A percentile compares a stretch with the other conserved stretches of the same genome.
Evolutionary conservation across 169 alveolate genomes (phyloP).

Genomic region (Plasmodium yoelii): DNA sequence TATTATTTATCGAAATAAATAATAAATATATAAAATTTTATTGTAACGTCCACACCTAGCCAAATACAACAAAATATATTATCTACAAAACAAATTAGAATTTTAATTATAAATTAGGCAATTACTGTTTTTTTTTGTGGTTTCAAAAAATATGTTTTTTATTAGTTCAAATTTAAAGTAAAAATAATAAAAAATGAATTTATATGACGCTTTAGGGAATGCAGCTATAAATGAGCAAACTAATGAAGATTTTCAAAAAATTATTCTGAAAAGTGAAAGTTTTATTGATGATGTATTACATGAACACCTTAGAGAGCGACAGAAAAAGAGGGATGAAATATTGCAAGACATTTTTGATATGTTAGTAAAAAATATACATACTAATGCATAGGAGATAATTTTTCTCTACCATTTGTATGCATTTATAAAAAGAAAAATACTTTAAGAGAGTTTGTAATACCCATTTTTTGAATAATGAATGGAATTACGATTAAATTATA

Average conservation of each 20-base stretch:
- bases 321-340: slow-evolving; percentile 73
- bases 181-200: slow-evolving; percentile 34
- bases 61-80: too few relatives aligned
- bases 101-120: too few relatives aligned
- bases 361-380: slow-evolving; percentile 16
- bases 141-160: too few relatives aligned
- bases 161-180: background rate
- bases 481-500: background rate
- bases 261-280: slow-evolving; percentile 70
- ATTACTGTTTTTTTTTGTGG: too few relatives aligned
- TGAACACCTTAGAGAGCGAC: slow-evolving; percentile 59
- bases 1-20: too few relatives aligned
- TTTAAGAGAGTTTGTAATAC: background rate
- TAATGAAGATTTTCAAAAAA: slow-evolving; percentile 42
- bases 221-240: slow-evolving; percentile 67
- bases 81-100: too few relatives aligned
- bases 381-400: background rate
- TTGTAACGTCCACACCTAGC: too few relatives aligned
- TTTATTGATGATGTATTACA: slow-evolving; percentile 75
- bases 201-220: slow-evolving; percentile 51
- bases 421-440: background rate
- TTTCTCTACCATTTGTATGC: background rate
- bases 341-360: slow-evolving; percentile 75
- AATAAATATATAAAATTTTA: too few relatives aligned
- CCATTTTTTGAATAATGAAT: background rate